Evolutionary conservation across 148 eudicot species (phyloP), one percentile per base, ranked within the genome.

Genomic region (Fagopyrum homotropicum): DNA sequence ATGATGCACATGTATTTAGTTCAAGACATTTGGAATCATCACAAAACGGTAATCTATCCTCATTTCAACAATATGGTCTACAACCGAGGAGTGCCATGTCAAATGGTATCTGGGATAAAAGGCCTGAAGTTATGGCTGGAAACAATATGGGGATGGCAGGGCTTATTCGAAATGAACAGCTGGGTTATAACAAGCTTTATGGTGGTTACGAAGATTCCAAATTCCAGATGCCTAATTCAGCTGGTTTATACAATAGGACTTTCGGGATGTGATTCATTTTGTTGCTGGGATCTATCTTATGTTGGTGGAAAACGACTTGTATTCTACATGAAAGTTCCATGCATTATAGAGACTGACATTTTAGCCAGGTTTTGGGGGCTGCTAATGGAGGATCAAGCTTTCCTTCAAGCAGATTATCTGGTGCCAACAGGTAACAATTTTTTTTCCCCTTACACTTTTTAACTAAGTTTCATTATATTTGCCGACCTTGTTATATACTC

Each of bases 41-140:
- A 11, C 82, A 76, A 55, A 73, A 79, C 51, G 78, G 80, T 79
- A 81, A 77, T 77, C 45, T 80, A 55, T 79, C 89, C 43, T 79
- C 85, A 15, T 81, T 75, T 77, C 75, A 84, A 11, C 90, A 87
- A 72, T 77, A 72, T 49, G 59, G 79, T 76, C 78, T 79, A 52
- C 94, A 86, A 75, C 92, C 87, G 74, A 69, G 87, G 17, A 89
- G 90, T 76, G 73, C 79, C 26, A 76, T 77, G 78, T 78, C 94
- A 61, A 92, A 88, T 84, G 89, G 91, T 29, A 92, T 88, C 70
- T 89, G 91, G 97, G 89, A 95, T 83, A 79, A 80, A 75, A 72
- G 84, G 84, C 87, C 77, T 64, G 89, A 85, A 49, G 57, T 30
- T 60, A 84, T 80, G 54, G 76, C 49, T 50, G 83, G 85, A 19